A percentile compares a stretch with the other conserved stretches of the same genome.
phyloP scores from a whole-genome alignment of 2,329 filamentous ascomycete genomes.

The Paraphoma chrysanthemicola region DNA sequence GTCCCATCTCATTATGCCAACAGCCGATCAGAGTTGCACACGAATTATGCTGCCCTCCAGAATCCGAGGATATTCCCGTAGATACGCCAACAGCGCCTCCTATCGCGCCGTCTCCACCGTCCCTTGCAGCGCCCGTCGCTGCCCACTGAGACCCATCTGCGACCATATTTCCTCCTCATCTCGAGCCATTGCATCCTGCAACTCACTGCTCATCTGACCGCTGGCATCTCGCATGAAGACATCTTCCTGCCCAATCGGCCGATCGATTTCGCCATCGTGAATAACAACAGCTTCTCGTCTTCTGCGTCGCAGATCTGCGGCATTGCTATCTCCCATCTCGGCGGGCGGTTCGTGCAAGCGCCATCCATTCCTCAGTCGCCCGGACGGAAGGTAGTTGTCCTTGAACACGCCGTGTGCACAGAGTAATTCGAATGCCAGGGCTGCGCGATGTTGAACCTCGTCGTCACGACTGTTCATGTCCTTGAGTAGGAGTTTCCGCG shows the following conservation, averaged over 20 bases:
- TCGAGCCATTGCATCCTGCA: not conserved
- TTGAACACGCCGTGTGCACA: slow-evolving; percentile 28
- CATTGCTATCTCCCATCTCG: slow-evolving; percentile 53
- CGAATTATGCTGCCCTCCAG: not conserved
- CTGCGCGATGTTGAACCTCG: slow-evolving; percentile 25
- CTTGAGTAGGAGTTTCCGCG: slow-evolving; percentile 26
- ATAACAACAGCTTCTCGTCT: slow-evolving; percentile 90
- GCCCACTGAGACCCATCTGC: not conserved
- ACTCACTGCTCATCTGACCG: slow-evolving; percentile 15
- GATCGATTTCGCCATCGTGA: slow-evolving; percentile 73
- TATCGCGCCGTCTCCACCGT: not conserved
- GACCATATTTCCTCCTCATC: not conserved
- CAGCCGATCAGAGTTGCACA: not conserved
- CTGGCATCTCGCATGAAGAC: slow-evolving; percentile 69
- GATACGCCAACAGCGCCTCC: not conserved
- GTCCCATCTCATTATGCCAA: not conserved
- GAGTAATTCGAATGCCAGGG: slow-evolving; percentile 36
- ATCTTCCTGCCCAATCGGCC: slow-evolving; percentile 74
- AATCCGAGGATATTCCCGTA: not conserved
- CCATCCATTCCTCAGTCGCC: slow-evolving; percentile 6
- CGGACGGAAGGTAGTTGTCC: slow-evolving; percentile 9
- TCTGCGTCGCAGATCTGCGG: slow-evolving; percentile 70
- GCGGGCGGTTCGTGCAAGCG: slow-evolving; percentile 8
- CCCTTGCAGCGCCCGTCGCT: not conserved
- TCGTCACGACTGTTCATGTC: slow-evolving; percentile 32